Conservation (phyloP, 2,329 filamentous ascomycete genomes). For the Ophiocordyceps camponoti-floridani region DNA sequence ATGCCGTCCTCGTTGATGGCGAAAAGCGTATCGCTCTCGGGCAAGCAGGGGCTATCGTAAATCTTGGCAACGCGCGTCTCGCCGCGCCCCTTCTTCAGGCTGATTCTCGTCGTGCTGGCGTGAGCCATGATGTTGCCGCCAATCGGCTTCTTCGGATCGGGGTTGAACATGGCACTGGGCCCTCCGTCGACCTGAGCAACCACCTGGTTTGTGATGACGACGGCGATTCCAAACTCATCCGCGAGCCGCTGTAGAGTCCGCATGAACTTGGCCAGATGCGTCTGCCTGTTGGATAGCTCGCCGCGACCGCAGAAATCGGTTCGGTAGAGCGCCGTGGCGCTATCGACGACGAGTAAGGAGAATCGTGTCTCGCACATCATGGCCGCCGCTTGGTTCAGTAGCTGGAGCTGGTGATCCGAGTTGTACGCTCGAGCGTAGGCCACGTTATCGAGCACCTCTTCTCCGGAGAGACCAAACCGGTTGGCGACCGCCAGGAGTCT, state of each 20-base stretch:
- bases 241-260: conserved; percentile 62
- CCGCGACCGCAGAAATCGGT: conserved; percentile 96
- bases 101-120: conserved; percentile 85
- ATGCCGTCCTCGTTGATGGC: conserved; percentile 96
- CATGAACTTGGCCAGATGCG: conserved; percentile 78
- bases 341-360: conserved; percentile 88
- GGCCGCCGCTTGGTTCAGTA: conserved; percentile 83
- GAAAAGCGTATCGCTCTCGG: conserved; percentile 91
- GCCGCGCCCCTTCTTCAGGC: conserved; percentile 83
- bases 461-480: conserved; percentile 82
- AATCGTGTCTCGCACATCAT: conserved; percentile 99
- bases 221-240: conserved; percentile 83
- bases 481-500: conserved; percentile 83
- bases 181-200: conserved; percentile 96
- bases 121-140: conserved; percentile 98
- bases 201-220: conserved; percentile 97
- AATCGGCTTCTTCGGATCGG: conserved; percentile 97
- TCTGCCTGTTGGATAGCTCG: conserved; percentile 85
- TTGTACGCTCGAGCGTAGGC: conserved; percentile 97
- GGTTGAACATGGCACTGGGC: conserved; percentile 95
- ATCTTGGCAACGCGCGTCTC: conserved; percentile 98
- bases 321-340: conserved; percentile 84
- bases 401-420: conserved; percentile 88
- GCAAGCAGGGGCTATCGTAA: conserved; percentile 92
- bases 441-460: conserved; percentile 96